A percentile compares a stretch with the other conserved stretches of the same genome.
These are phyloP conservation scores for Balakata baccata DNA, from an alignment of 345 rosid genomes.

Conservation along the genomic window DNA sequence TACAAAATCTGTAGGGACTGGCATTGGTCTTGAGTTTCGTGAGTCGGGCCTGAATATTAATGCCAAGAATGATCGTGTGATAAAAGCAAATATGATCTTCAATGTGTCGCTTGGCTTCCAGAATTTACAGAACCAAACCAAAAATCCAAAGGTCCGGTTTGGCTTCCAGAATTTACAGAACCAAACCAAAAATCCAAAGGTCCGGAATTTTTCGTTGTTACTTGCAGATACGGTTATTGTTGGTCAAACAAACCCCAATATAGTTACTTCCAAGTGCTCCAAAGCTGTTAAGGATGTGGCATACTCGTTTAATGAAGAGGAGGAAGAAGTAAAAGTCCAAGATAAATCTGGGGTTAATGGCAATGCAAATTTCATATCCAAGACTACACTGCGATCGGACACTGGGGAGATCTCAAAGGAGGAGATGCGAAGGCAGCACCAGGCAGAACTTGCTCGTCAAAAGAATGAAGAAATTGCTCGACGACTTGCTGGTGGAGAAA, in stretches of 20 bases:
- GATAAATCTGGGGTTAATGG: conserved; percentile 42
- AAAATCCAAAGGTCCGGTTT: conserved; percentile 55
- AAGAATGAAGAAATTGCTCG: conserved; percentile 96
- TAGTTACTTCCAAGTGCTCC: conserved; percentile 56
- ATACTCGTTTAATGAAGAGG: conserved; percentile 87
- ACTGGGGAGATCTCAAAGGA: conserved; percentile 85
- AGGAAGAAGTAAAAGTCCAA: conserved; percentile 50
- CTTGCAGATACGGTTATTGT: conserved; percentile 83
- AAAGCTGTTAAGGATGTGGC: conserved; percentile 80
- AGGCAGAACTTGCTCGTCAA: conserved; percentile 97
- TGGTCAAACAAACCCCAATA: conserved; percentile 49
- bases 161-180: conserved; percentile 83
- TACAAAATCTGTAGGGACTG: conserved; percentile 91
- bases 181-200: conserved; percentile 53
- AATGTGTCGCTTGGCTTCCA: conserved; percentile 88
- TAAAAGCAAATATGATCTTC: conserved; percentile 61
- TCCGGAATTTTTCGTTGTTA: conserved; percentile 54
- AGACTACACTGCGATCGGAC: conserved; percentile 85
- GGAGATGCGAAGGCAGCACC: conserved; percentile 96
- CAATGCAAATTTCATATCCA: conserved; percentile 39
- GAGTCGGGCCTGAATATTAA: conserved; percentile 76
- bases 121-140: conserved; percentile 55
- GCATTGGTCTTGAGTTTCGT: conserved; percentile 90
- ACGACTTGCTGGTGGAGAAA: conserved; percentile 81
- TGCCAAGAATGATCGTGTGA: conserved; percentile 64